These are phyloP conservation scores for Colletotrichum abscissum DNA, from an alignment of 2,329 filamentous ascomycete genomes.

Conservation along the genomic window DNA sequence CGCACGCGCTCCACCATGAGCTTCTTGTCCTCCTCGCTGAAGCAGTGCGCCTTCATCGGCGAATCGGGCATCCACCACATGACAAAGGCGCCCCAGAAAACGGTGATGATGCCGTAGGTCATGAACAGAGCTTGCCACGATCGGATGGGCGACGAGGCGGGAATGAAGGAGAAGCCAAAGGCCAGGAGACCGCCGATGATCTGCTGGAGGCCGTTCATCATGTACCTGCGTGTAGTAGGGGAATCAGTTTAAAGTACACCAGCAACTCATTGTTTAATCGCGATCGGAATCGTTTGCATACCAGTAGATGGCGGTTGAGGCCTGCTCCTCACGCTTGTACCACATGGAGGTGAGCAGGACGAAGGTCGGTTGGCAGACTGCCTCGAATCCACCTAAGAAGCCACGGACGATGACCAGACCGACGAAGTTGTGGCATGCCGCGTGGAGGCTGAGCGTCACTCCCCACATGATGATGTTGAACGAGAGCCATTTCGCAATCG, in stretches of 20 bases:
- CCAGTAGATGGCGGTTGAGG: slow-evolving; percentile 39
- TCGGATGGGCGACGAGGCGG: slow-evolving; percentile 42
- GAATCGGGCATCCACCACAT: slow-evolving; percentile 59
- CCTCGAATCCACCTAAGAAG: slow-evolving; percentile 58
- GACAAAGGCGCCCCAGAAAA: slow-evolving; percentile 48
- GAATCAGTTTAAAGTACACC: neutral
- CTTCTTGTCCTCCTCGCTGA: slow-evolving; percentile 52
- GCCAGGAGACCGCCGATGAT: slow-evolving; percentile 54
- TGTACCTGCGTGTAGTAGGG: slow-evolving; percentile 39
- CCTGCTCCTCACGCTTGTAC: slow-evolving; percentile 52
- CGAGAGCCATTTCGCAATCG: slow-evolving; percentile 50
- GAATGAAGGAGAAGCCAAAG: slow-evolving; percentile 47
- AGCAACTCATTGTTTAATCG: too few species aligned
- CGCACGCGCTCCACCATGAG: slow-evolving; percentile 51
- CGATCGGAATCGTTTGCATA: neutral
- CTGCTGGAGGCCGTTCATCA: slow-evolving; percentile 49
- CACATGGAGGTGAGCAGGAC: slow-evolving; percentile 50
- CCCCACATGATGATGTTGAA: slow-evolving; percentile 57
- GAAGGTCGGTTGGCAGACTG: slow-evolving; percentile 56
- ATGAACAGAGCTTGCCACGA: slow-evolving; percentile 57
- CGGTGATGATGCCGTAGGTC: slow-evolving; percentile 51
- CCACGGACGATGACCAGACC: slow-evolving; percentile 54
- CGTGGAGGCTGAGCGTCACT: slow-evolving; percentile 46
- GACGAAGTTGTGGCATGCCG: slow-evolving; percentile 50
- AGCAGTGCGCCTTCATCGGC: slow-evolving; percentile 62